A percentile compares a stretch with the other conserved stretches of the same genome.
These are phyloP conservation scores for Fusarium sp. DNA, from an alignment of 2,329 filamentous ascomycete species.

Conservation along the genomic window DNA sequence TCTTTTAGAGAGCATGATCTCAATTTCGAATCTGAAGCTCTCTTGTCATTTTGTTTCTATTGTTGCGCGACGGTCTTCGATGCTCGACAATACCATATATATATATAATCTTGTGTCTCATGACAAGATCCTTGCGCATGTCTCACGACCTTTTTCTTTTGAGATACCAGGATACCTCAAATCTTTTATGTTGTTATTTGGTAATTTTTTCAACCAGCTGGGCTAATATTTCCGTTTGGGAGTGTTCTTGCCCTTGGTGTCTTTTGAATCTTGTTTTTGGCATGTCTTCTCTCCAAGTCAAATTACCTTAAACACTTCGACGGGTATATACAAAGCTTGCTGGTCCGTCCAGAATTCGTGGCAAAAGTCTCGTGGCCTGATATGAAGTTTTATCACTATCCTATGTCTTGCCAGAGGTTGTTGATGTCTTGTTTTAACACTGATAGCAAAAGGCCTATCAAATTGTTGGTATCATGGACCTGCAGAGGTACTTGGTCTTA, in stretches of 20 bases:
- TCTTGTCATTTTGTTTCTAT: conserved; percentile 9
- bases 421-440: background rate
- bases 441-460: background rate
- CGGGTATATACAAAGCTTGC: background rate
- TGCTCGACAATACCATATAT: background rate
- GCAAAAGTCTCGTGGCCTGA: background rate
- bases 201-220: background rate
- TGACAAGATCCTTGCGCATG: background rate
- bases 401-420: background rate
- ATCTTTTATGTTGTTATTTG: background rate
- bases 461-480: background rate
- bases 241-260: background rate
- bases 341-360: background rate
- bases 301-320: background rate
- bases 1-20: conserved; percentile 66
- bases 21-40: conserved; percentile 70
- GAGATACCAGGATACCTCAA: background rate
- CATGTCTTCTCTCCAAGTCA: background rate
- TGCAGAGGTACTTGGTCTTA: background rate
- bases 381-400: background rate
- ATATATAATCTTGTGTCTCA: background rate
- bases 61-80: background rate
- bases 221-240: background rate
- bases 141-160: background rate
- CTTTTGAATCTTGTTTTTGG: background rate